Percentiles rank a stretch among this genome's conserved stretches.
Conservation (phyloP, 768 basidiomycete genomes). For the Auriculariales sp. region DNA sequence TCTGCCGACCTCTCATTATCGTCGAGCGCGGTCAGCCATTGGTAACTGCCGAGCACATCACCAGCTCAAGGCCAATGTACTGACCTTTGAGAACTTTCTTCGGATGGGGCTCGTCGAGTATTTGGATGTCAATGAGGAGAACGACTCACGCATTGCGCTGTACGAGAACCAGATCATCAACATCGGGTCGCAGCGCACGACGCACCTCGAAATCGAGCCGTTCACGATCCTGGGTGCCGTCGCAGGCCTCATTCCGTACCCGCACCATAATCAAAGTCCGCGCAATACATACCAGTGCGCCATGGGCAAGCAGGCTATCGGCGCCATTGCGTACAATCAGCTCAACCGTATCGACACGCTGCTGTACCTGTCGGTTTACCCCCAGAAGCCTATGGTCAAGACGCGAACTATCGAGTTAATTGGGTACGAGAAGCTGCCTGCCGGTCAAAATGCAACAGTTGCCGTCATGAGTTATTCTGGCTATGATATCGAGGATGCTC, state of each 20-base stretch:
- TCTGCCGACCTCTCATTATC: slow-evolving; percentile 95
- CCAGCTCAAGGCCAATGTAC: slow-evolving; percentile 60
- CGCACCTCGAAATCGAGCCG: slow-evolving; percentile 96
- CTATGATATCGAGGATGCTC: slow-evolving; percentile 97
- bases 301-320: slow-evolving; percentile 99
- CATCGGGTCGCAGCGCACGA: slow-evolving; percentile 33
- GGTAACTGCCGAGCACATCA: slow-evolving; percentile 69
- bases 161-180: slow-evolving; percentile 78
- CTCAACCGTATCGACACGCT: slow-evolving; percentile 95
- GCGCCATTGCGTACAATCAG: slow-evolving; percentile 96
- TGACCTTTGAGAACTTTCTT: slow-evolving; percentile 90
- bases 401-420: slow-evolving; percentile 96
- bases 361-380: slow-evolving; percentile 94
- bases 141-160: slow-evolving; percentile 90
- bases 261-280: slow-evolving; percentile 98
- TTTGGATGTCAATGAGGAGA: slow-evolving; percentile 97
- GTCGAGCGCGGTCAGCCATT: slow-evolving; percentile 69
- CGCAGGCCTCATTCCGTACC: slow-evolving; percentile 96
- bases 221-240: slow-evolving; percentile 96
- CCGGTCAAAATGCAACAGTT: slow-evolving; percentile 95
- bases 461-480: slow-evolving; percentile 99
- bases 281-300: slow-evolving; percentile 99
- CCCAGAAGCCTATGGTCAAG: slow-evolving; percentile 99
- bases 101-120: slow-evolving; percentile 91
- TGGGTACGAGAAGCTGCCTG: slow-evolving; percentile 91